Conservation (phyloP, 1,139 yeast species). For the Kurtzmaniella quercitrusa region DNA sequence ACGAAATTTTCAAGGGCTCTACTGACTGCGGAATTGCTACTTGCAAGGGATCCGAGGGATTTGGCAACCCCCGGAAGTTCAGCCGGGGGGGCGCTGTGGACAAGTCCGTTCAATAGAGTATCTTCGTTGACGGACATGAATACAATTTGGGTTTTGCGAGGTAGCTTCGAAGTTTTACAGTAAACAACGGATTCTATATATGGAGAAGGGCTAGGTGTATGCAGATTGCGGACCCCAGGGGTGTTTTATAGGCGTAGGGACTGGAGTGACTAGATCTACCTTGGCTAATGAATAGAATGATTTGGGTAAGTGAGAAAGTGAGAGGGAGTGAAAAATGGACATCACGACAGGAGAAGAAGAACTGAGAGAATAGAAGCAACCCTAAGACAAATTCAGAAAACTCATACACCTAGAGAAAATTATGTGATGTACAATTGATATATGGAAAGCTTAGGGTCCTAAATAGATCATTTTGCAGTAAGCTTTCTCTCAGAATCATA, state of each 20-base stretch:
- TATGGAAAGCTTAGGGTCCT: no score
- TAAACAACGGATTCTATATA: not conserved
- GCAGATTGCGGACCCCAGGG: not conserved
- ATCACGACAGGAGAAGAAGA: not conserved
- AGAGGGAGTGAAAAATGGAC: not conserved
- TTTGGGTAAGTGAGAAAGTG: not conserved
- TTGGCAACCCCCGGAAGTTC: constrained; percentile 30
- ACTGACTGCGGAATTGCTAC: constrained; percentile 22
- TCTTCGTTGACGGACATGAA: constrained; percentile 20
- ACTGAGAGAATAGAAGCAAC: no score
- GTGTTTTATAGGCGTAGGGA: not conserved
- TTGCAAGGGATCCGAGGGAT: constrained; percentile 22
- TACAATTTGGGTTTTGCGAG: not conserved
- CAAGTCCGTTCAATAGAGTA: constrained; percentile 29
- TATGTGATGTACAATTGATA: no score
- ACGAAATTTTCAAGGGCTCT: constrained; percentile 27
- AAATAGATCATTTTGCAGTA: no score
- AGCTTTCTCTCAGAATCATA: no score
- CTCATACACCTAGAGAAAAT: no score
- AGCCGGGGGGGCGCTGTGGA: constrained; percentile 38
- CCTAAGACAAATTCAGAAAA: no score
- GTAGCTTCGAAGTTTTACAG: not conserved
- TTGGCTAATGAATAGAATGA: not conserved
- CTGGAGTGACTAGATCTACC: not conserved
- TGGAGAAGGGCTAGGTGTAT: not conserved